phyloP scores from a whole-genome alignment of 2,329 filamentous ascomycete species.

The Arthrobotrys sphaeroides region DNA sequence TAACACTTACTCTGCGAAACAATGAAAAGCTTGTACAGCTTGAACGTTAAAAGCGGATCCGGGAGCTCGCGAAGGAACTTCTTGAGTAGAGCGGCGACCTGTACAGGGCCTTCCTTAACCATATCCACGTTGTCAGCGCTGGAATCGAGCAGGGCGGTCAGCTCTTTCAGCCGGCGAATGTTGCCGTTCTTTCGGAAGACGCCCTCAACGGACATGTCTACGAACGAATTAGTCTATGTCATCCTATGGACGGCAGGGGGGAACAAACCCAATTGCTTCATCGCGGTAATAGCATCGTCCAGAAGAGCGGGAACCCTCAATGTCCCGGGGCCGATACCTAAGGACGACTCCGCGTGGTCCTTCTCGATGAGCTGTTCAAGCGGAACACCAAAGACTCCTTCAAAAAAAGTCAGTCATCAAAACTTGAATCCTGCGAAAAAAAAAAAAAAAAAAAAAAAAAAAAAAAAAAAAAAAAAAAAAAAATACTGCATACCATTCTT shows the following conservation, averaged over 20 bases:
- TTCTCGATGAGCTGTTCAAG: constrained; percentile 89
- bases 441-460: no score
- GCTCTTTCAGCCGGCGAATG: constrained; percentile 88
- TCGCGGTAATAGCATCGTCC: constrained; percentile 91
- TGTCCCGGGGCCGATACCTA: constrained; percentile 90
- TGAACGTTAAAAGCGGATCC: constrained; percentile 92
- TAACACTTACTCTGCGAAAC: constrained; percentile 75
- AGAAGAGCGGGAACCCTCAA: constrained; percentile 91
- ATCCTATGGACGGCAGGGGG: background rate
- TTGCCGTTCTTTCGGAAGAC: constrained; percentile 99
- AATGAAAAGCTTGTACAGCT: constrained; percentile 90
- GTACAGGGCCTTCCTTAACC: constrained; percentile 87
- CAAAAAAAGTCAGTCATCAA: constrained; percentile 37
- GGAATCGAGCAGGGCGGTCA: constrained; percentile 84
- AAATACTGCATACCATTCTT: constrained; percentile 68
- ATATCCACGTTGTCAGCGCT: constrained; percentile 87
- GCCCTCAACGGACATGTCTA: constrained; percentile 94
- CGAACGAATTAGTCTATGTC: background rate
- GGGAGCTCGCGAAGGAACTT: constrained; percentile 94
- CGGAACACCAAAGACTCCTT: constrained; percentile 80
- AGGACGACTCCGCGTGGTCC: constrained; percentile 95
- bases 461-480: no score
- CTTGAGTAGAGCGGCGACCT: constrained; percentile 91
- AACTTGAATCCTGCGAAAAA: no score
- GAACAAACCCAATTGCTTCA: constrained; percentile 77